A percentile compares a stretch with the other conserved stretches of the same genome.
phyloP scores from a whole-genome alignment of 2,329 filamentous ascomycete genomes.

The Nothopassalora personata region DNA sequence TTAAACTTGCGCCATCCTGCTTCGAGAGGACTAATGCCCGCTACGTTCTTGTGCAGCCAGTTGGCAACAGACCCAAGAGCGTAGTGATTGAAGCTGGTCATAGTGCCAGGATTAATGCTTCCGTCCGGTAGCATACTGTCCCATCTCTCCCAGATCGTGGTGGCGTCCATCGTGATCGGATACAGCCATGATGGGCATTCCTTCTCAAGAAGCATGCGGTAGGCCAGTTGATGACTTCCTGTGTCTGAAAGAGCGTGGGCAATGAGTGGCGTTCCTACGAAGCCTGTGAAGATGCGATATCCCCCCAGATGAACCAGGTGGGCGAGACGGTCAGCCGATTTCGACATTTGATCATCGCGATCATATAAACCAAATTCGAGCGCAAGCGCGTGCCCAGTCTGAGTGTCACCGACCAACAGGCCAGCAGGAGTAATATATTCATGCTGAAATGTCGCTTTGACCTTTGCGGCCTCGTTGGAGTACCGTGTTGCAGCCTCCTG shows the following conservation, averaged over 20 bases:
- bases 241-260: slow-evolving; percentile 3
- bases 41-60: slow-evolving; percentile 38
- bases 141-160: slow-evolving; percentile 51
- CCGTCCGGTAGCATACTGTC: slow-evolving; percentile 45
- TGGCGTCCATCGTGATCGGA: slow-evolving; percentile 43
- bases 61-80: slow-evolving; percentile 46
- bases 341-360: slow-evolving; percentile 8
- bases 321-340: slow-evolving; percentile 23
- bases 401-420: slow-evolving; percentile 30
- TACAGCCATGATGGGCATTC: slow-evolving; percentile 47
- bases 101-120: slow-evolving; percentile 41
- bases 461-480: slow-evolving; percentile 28
- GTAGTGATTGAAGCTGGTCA: slow-evolving; percentile 48
- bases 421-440: slow-evolving; percentile 30
- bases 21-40: not conserved
- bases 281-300: slow-evolving; percentile 32
- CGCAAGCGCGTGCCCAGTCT: slow-evolving; percentile 29
- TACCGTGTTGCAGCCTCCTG: slow-evolving; percentile 26
- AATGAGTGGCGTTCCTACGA: slow-evolving; percentile 56
- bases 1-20: slow-evolving; percentile 1
- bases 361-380: slow-evolving; percentile 27
- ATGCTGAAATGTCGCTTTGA: slow-evolving; percentile 28
- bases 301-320: slow-evolving; percentile 12
- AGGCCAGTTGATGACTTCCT: slow-evolving; percentile 21
- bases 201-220: slow-evolving; percentile 47